Evolutionary conservation across 2,329 filamentous ascomycete species (phyloP).

Genomic region (Neodidymelliopsis sp.): DNA sequence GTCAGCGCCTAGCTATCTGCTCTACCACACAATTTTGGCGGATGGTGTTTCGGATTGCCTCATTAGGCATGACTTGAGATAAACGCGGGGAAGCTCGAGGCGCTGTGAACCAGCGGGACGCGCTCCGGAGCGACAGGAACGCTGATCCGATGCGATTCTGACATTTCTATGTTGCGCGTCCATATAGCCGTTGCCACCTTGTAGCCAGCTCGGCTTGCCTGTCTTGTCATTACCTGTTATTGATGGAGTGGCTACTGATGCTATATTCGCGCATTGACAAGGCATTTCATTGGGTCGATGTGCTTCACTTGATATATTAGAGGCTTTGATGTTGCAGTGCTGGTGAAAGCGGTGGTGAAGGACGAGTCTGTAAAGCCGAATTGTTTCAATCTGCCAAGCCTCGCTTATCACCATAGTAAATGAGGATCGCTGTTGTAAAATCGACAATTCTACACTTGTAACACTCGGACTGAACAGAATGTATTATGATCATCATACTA

Average conservation of each 20-base stretch:
- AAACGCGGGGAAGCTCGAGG: conserved; percentile 12
- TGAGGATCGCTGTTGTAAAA: too few relatives aligned
- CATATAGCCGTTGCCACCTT: conserved; percentile 14
- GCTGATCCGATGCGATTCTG: neutral
- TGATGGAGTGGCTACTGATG: neutral
- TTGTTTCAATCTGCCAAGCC: too few relatives aligned
- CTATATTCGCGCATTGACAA: neutral
- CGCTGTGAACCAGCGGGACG: conserved; percentile 6
- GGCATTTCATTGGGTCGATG: neutral
- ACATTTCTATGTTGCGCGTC: neutral
- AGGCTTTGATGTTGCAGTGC: too few relatives aligned
- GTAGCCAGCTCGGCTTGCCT: conserved; percentile 5
- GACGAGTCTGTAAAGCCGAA: too few relatives aligned
- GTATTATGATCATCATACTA: too few relatives aligned
- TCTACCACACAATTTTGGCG: neutral
- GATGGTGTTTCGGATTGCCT: conserved; percentile 3
- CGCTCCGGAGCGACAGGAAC: conserved; percentile 2
- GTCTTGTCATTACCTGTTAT: neutral
- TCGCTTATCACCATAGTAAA: too few relatives aligned
- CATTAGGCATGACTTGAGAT: conserved; percentile 1
- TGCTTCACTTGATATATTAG: neutral
- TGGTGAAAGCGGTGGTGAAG: too few relatives aligned
- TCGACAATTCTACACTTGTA: too few relatives aligned
- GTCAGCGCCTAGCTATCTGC: neutral
- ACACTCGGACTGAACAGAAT: too few relatives aligned